Evolutionary conservation across 345 rosid species (phyloP), one percentile per base, ranked within the genome.

Genomic region (Turritis glabra): DNA sequence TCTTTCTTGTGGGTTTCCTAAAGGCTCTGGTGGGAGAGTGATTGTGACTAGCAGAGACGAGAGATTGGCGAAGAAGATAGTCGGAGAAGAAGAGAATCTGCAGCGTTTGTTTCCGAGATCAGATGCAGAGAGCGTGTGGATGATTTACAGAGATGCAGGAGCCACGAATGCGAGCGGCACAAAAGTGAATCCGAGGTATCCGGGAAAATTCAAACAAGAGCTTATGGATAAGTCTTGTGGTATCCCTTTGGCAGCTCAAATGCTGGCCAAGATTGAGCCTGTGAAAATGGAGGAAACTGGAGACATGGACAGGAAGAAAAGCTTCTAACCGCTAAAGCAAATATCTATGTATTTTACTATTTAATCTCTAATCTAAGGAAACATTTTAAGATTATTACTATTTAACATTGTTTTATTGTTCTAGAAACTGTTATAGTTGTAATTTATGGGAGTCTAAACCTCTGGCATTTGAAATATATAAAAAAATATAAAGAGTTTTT

Each of bases 1-100:
- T 72, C 85, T 86, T 21, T 79, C 78, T 1, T 65, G 71, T 3
- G 88, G 83, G 32, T 77, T 86, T 78, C 93, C 93, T 1, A 86
- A 85, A 77, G 82, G 77, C 33, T 56, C 7, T 55, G 90, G 85
- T 7, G 88, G 89, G 61, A 81, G 81, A 59, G 88, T 85, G 7
- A 75, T 84, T 12, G 61, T 86, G 59, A 86, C 85, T 0, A 79
- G 81, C 54, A 81, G 87, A 73, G 68, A 73, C 4, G 80, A 76
- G 60, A 27, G 38, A 1, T n/a, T 72, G n/a, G 80, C 69, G 8
- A 73, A 80, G 80, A 29, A 29, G 63, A 76, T 88, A 79, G 89
- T 85, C 2, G 87, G 85, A 17, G 76, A 74, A 70, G 77, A 76
- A 44, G 76, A 63, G 57, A 84, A 72, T 33, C 29, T 85, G 71